These are phyloP conservation scores for Lasiosphaeris hirsuta DNA, from an alignment of 495 filamentous ascomycete genomes.

Conservation along the genomic window DNA sequence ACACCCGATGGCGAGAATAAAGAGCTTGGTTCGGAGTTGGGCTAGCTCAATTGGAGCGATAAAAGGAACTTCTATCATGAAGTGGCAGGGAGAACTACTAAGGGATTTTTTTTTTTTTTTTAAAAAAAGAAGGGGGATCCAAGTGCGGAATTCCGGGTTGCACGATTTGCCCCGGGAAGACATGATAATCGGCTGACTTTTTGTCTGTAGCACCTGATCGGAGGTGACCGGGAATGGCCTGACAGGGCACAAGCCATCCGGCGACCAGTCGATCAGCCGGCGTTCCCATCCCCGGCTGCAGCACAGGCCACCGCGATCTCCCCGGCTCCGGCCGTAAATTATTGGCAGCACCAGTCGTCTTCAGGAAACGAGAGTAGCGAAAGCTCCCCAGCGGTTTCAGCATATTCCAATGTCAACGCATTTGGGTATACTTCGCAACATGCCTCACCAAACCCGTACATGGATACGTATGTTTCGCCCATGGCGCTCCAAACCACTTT, in stretches of 20 bases:
- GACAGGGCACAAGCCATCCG: background rate
- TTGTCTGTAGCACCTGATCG: slow-evolving; percentile 6
- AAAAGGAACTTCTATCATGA: too few species aligned
- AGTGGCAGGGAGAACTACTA: too few species aligned
- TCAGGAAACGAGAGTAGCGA: slow-evolving; percentile 2
- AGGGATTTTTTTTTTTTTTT: too few species aligned
- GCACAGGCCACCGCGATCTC: background rate
- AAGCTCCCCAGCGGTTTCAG: slow-evolving; percentile 12
- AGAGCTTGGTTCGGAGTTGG: too few species aligned
- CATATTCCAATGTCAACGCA: background rate
- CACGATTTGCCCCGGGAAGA: background rate
- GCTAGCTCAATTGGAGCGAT: too few species aligned
- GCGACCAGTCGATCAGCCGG: background rate
- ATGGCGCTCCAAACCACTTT: background rate
- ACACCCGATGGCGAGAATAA: too few species aligned
- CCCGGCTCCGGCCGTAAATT: background rate
- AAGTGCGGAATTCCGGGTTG: background rate
- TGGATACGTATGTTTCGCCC: slow-evolving; percentile 15
- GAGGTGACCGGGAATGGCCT: background rate
- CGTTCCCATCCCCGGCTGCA: background rate
- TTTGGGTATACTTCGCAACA: slow-evolving; percentile 7
- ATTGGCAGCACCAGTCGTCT: background rate
- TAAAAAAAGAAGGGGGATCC: background rate
- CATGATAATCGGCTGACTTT: slow-evolving; percentile 6
- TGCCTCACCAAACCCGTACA: slow-evolving; percentile 2